Percentiles rank a stretch among this genome's conserved stretches.
Evolutionary conservation across 2,329 filamentous ascomycete genomes (phyloP).

Genomic region (Ophiostoma quercus): DNA sequence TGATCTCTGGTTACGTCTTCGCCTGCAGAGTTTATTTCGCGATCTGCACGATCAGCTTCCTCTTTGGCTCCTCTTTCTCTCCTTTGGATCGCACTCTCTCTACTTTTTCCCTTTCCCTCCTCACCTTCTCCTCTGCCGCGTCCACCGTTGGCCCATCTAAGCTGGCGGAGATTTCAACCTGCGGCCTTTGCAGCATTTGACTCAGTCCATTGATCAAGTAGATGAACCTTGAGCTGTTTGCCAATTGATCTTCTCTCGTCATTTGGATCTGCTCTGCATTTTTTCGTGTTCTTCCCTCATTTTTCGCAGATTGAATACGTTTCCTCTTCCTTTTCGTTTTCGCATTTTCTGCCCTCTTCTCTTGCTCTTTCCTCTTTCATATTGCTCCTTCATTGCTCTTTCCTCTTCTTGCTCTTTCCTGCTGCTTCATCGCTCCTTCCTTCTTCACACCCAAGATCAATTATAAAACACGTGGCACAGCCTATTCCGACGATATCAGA

Average conservation of each 20-base stretch:
- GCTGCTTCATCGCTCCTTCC: neutral
- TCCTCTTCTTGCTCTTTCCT: neutral
- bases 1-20: neutral
- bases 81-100: neutral
- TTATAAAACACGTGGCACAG: neutral
- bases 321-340: neutral
- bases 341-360: neutral
- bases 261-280: neutral
- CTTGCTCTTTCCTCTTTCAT: neutral
- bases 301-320: neutral
- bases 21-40: neutral
- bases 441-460: too few relatives aligned
- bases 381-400: neutral
- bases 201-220: neutral
- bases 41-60: conserved; percentile 10
- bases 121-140: neutral
- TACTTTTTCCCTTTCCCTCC: neutral
- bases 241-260: neutral
- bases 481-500: neutral
- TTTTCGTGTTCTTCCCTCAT: neutral
- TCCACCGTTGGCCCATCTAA: neutral
- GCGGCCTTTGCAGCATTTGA: neutral
- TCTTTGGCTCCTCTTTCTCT: neutral
- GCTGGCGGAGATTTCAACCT: conserved; percentile 11
- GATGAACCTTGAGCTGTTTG: neutral